phyloP scores from a whole-genome alignment of 2,329 filamentous ascomycete species.

The Alternaria sp. region DNA sequence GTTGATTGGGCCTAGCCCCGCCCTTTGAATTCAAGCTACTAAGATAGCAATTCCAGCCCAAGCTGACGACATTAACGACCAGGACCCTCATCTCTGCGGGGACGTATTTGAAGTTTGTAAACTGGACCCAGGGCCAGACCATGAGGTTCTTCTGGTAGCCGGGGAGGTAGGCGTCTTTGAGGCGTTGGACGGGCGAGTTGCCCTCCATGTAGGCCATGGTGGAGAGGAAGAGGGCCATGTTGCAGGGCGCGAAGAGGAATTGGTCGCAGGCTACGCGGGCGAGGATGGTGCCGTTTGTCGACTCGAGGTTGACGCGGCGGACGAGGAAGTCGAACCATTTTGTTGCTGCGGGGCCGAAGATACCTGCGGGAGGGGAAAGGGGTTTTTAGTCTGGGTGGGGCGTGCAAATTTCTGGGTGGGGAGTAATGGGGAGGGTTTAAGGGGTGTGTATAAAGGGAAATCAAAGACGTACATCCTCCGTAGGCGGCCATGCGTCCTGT shows the following conservation, averaged over 20 bases:
- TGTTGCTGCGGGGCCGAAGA: constrained; percentile 89
- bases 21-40: constrained; percentile 50
- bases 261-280: constrained; percentile 83
- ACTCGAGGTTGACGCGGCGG: constrained; percentile 69
- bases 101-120: constrained; percentile 86
- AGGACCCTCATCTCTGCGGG: constrained; percentile 84
- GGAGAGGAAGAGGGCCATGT: constrained; percentile 80
- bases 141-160: constrained; percentile 85
- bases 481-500: constrained; percentile 83
- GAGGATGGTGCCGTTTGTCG: constrained; percentile 72
- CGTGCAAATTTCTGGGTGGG: not conserved
- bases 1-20: constrained; percentile 23
- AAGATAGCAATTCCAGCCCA: constrained; percentile 60
- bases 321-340: constrained; percentile 87
- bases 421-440: not conserved
- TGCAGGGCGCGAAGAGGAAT: constrained; percentile 80
- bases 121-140: constrained; percentile 86
- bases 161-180: constrained; percentile 72
- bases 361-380: constrained; percentile 56
- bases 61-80: constrained; percentile 82
- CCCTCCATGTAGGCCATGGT: constrained; percentile 88
- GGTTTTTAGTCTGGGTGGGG: not conserved
- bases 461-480: constrained; percentile 69
- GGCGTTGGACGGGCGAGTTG: constrained; percentile 68
- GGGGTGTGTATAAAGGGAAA: not conserved